These are phyloP conservation scores for Coemansia interrupta DNA, from an alignment of 192 early-diverging fungal genomes.

Conservation along the genomic window DNA sequence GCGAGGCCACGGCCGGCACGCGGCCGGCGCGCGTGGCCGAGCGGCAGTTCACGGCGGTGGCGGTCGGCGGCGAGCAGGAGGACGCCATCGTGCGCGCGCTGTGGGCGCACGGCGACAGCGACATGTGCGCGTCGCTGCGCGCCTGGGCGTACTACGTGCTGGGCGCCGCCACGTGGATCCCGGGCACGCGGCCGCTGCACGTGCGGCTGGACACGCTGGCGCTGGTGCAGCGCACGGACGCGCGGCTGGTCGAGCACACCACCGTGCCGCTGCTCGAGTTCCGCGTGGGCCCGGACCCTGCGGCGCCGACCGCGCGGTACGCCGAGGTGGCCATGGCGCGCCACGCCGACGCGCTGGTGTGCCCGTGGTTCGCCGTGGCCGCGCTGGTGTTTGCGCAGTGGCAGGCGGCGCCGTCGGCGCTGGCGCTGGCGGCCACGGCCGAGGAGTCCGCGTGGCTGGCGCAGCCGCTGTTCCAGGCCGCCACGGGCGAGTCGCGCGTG, in stretches of 20 bases:
- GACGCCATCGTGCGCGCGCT: slow-evolving; percentile 38
- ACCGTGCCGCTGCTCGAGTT: slow-evolving; percentile 52
- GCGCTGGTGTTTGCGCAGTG: slow-evolving; percentile 46
- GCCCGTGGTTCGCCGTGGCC: slow-evolving; percentile 45
- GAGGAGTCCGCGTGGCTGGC: slow-evolving; percentile 36
- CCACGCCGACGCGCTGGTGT: slow-evolving; percentile 33
- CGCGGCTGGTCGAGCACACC: slow-evolving; percentile 52
- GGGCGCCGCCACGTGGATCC: slow-evolving; percentile 50
- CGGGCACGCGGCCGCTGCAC: slow-evolving; percentile 43
- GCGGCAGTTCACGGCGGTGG: slow-evolving; percentile 36
- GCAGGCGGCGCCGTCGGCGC: slow-evolving; percentile 47
- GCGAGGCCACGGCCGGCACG: slow-evolving; percentile 48
- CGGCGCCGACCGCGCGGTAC: slow-evolving; percentile 33
- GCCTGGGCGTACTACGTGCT: slow-evolving; percentile 52
- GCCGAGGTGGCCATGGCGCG: slow-evolving; percentile 50
- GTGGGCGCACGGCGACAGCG: slow-evolving; percentile 15
- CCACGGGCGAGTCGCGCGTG: slow-evolving; percentile 44
- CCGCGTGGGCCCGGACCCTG: slow-evolving; percentile 47
- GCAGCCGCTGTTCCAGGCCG: slow-evolving; percentile 48
- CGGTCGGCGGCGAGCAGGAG: slow-evolving; percentile 35
- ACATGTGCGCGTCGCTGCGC: slow-evolving; percentile 28
- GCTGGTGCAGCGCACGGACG: slow-evolving; percentile 43
- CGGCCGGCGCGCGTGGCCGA: slow-evolving; percentile 34
- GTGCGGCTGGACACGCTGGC: slow-evolving; percentile 49
- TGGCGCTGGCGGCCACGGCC: slow-evolving; percentile 39